These are phyloP conservation scores for Puccinia triticina DNA, from an alignment of 1,284 basidiomycete species.

Conservation along the genomic window DNA sequence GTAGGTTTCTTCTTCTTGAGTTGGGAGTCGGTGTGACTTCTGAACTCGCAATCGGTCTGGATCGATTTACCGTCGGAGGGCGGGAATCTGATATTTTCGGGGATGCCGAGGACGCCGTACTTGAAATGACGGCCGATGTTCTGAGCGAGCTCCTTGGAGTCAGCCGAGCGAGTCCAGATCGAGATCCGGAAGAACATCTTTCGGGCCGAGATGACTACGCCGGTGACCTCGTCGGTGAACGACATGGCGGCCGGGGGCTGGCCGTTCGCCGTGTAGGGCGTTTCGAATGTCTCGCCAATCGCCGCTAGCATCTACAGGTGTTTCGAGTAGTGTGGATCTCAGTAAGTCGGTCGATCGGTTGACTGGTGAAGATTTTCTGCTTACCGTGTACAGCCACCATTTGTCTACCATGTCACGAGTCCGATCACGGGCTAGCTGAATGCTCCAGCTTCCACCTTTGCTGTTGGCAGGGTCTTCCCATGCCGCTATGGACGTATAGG, in stretches of 20 bases:
- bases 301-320: slow-evolving; percentile 86
- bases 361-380: slow-evolving; percentile 54
- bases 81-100: slow-evolving; percentile 71
- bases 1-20: slow-evolving; percentile 67
- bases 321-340: neutral
- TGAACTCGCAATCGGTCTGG: slow-evolving; percentile 89
- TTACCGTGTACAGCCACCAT: slow-evolving; percentile 96
- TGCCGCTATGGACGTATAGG: slow-evolving; percentile 55
- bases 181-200: slow-evolving; percentile 94
- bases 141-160: slow-evolving; percentile 65
- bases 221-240: slow-evolving; percentile 67
- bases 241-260: slow-evolving; percentile 69
- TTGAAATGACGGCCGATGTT: slow-evolving; percentile 85
- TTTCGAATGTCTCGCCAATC: slow-evolving; percentile 94
- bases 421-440: slow-evolving; percentile 95
- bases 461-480: slow-evolving; percentile 73
- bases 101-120: slow-evolving; percentile 79
- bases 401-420: slow-evolving; percentile 80
- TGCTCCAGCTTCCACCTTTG: slow-evolving; percentile 96
- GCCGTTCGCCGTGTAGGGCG: slow-evolving; percentile 65
- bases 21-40: slow-evolving; percentile 92
- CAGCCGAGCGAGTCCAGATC: slow-evolving; percentile 81
- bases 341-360: slow-evolving; percentile 41
- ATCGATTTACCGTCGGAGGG: slow-evolving; percentile 65
- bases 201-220: slow-evolving; percentile 90